Percentiles rank a stretch among this genome's conserved stretches.
Evolutionary conservation across 2,329 filamentous ascomycete species (phyloP).

Genomic region (Apiospora hydei): DNA sequence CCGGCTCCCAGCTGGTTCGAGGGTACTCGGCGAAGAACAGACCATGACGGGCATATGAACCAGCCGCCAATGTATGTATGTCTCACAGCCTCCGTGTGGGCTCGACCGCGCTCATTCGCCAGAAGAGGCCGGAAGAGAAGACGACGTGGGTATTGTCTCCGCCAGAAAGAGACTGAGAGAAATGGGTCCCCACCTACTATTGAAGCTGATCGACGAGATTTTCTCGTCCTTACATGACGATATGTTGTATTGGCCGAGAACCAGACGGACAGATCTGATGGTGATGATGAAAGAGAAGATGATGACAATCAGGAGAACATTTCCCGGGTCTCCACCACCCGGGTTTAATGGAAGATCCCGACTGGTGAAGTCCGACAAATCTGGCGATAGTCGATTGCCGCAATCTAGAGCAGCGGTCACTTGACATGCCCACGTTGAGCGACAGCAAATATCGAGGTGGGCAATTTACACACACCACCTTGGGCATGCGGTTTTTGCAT

Average conservation of each 20-base stretch:
- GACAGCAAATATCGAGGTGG: not conserved
- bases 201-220: conserved; percentile 16
- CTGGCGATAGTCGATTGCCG: not conserved
- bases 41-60: conserved; percentile 18
- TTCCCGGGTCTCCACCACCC: not conserved
- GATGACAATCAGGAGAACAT: conserved; percentile 7
- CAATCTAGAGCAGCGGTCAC: not conserved
- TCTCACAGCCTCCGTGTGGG: conserved; percentile 12
- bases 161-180: conserved; percentile 1
- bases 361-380: not conserved
- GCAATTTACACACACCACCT: not conserved
- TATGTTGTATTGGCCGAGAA: conserved; percentile 14
- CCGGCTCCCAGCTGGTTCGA: not conserved
- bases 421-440: not conserved
- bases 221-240: conserved; percentile 14
- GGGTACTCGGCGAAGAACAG: conserved; percentile 1
- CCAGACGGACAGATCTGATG: not conserved
- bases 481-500: not conserved
- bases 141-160: conserved; percentile 8
- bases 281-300: conserved; percentile 14
- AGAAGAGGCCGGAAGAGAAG: not conserved
- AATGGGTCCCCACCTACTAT: conserved; percentile 10
- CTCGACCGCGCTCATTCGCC: conserved; percentile 5
- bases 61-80: conserved; percentile 18
- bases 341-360: not conserved